Evolutionary conservation across 1,284 basidiomycete genomes (phyloP).

Genomic region (Naganishia liquefaciens): DNA sequence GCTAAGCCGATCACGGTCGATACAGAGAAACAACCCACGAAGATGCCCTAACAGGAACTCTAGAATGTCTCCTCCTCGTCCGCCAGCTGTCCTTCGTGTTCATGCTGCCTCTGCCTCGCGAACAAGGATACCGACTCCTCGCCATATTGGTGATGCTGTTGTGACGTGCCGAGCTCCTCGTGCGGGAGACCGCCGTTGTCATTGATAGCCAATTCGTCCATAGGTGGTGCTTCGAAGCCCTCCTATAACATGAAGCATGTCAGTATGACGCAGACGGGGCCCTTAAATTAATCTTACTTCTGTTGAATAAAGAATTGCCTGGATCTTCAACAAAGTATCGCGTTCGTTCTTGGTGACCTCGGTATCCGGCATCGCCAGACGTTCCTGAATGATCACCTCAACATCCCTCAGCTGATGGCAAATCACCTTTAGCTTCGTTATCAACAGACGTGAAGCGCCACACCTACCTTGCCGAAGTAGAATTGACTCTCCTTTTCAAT

Average conservation of each 20-base stretch:
- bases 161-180: slow-evolving; percentile 17
- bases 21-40: slow-evolving; percentile 10
- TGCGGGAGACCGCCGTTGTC: slow-evolving; percentile 12
- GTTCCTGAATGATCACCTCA: slow-evolving; percentile 83
- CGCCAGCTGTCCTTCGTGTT: slow-evolving; percentile 47
- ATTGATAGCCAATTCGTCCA: slow-evolving; percentile 46
- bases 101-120: slow-evolving; percentile 40
- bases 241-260: slow-evolving; percentile 48
- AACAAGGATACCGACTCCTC: slow-evolving; percentile 43
- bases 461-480: slow-evolving; percentile 89
- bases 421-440: not conserved
- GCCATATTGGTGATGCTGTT: slow-evolving; percentile 19
- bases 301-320: slow-evolving; percentile 91
- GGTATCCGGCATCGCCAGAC: slow-evolving; percentile 63
- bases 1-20: too few species aligned
- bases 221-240: slow-evolving; percentile 69
- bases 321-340: slow-evolving; percentile 74
- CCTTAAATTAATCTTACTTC: slow-evolving; percentile 61
- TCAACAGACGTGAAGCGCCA: not conserved
- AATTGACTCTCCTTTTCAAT: slow-evolving; percentile 95
- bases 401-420: slow-evolving; percentile 78
- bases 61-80: slow-evolving; percentile 64
- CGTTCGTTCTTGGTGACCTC: slow-evolving; percentile 63
- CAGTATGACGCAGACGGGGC: not conserved
- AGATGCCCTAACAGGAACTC: not conserved